Evolutionary conservation across 495 filamentous ascomycete genomes (phyloP), one percentile per base, ranked within the genome.

Genomic region (Daldinia loculata): DNA sequence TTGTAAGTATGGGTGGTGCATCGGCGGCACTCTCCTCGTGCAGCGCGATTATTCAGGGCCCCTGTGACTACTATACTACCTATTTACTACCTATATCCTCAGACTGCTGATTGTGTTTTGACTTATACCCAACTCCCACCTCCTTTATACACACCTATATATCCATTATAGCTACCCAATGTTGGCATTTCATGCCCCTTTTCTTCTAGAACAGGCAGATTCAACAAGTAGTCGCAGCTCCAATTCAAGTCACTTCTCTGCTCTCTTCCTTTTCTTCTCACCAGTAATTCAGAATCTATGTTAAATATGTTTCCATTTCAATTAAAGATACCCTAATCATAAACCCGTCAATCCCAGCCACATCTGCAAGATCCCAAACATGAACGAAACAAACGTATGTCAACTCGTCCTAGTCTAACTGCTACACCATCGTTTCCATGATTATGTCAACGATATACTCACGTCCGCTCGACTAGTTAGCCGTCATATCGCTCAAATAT

Each of bases 41-140:
- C 69, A 72, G 17, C 50, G 64, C 69, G 69, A 67, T 72, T 72
- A 67, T 64, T 72, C 69, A 72, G 69, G 61, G 34, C 64, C 66
- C 26, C 58, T 24, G 6, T 24, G 17, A 24, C 43, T 48, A 36
- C 12, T 36, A 36, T 36, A 12, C 32, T 36, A 12, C 34, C 34
- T 36, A 43, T 29, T 34, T 19, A 9, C 43, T 24, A 48, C 17
- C 6, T 48, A 9, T 48, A 7, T 48, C 8, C 19, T 48, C 19
- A 24, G 8, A 41, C 39, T 41, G 1, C n/a, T 2, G 6, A 17
- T 17, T 8, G n/a, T 41, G 39, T 41, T 41, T 41, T 15, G n/a
- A 41, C 17, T 48, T 19, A 48, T 48, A 48, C 43, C 43, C 43
- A 48, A 19, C 7, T 48, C n/a, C 17, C 17, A 24, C 17, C 43